Evolutionary conservation across 2,329 filamentous ascomycete genomes (phyloP).

Genomic region (Endoconidiophora polonica): DNA sequence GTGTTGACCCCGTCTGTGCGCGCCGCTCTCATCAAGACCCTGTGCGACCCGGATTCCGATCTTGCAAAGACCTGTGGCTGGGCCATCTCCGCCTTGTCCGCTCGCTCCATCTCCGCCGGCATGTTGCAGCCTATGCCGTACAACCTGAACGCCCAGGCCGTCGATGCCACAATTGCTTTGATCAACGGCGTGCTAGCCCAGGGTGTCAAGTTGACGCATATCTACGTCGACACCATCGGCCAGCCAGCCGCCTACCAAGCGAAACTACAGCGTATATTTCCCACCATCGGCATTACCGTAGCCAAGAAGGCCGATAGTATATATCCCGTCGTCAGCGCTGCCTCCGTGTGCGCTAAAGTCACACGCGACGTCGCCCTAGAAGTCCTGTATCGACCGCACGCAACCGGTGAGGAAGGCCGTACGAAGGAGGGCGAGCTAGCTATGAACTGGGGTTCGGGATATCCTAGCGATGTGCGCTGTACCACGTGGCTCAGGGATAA

Average conservation of each 20-base stretch:
- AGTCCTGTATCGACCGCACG: slow-evolving; percentile 43
- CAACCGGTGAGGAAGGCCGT: slow-evolving; percentile 18
- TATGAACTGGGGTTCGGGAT: slow-evolving; percentile 72
- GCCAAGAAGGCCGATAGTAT: slow-evolving; percentile 85
- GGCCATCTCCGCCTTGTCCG: slow-evolving; percentile 67
- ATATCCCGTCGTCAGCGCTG: slow-evolving; percentile 84
- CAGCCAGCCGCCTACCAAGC: slow-evolving; percentile 68
- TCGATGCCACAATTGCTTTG: slow-evolving; percentile 75
- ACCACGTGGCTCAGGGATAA: slow-evolving; percentile 66
- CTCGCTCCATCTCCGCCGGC: slow-evolving; percentile 61
- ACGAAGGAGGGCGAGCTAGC: slow-evolving; percentile 17
- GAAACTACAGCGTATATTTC: slow-evolving; percentile 70
- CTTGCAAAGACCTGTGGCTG: slow-evolving; percentile 51
- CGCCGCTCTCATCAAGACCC: slow-evolving; percentile 47
- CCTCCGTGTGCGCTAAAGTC: slow-evolving; percentile 90
- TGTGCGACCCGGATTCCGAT: slow-evolving; percentile 47
- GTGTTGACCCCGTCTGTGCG: slow-evolving; percentile 70
- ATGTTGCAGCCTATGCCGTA: slow-evolving; percentile 59
- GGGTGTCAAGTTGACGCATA: slow-evolving; percentile 70
- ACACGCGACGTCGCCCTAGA: slow-evolving; percentile 83
- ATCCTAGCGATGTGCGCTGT: slow-evolving; percentile 74
- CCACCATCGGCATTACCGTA: slow-evolving; percentile 56
- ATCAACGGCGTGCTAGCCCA: slow-evolving; percentile 60
- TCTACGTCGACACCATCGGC: slow-evolving; percentile 92
- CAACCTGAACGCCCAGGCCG: slow-evolving; percentile 91